Evolutionary conservation across 2,329 filamentous ascomycete genomes (phyloP).

Genomic region (Didymella glomerata): DNA sequence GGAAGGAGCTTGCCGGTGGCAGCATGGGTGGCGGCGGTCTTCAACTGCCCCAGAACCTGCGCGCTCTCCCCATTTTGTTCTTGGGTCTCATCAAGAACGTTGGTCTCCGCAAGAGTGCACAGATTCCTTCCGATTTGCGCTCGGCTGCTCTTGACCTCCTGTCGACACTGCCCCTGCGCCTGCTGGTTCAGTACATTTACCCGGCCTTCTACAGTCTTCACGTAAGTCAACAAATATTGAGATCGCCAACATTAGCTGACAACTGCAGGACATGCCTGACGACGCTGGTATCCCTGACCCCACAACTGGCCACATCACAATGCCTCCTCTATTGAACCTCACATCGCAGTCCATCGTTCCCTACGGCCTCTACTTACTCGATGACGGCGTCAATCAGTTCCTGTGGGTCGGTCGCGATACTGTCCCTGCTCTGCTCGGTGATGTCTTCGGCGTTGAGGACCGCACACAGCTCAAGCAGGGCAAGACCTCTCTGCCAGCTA

Average conservation of each 20-base stretch:
- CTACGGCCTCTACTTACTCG: conserved; percentile 93
- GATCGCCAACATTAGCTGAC: conserved; percentile 50
- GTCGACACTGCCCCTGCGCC: conserved; percentile 89
- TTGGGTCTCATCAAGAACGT: conserved; percentile 96
- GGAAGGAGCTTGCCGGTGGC: conserved; percentile 93
- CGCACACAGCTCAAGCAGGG: conserved; percentile 86
- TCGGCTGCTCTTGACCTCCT: conserved; percentile 91
- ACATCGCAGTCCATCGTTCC: conserved; percentile 87
- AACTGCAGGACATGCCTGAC: conserved; percentile 95
- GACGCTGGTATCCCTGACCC: conserved; percentile 85
- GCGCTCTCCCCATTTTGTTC: conserved; percentile 88
- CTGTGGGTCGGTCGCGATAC: conserved; percentile 94
- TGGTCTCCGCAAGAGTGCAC: conserved; percentile 51
- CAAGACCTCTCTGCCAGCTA: conserved; percentile 83
- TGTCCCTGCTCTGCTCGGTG: conserved; percentile 84
- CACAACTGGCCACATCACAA: conserved; percentile 84
- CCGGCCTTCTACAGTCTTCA: conserved; percentile 51
- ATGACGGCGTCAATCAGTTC: conserved; percentile 97
- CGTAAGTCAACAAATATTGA: conserved; percentile 20
- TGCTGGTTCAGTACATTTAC: conserved; percentile 89
- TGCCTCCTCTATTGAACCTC: conserved; percentile 85
- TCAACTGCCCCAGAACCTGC: conserved; percentile 92
- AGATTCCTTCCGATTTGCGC: conserved; percentile 71
- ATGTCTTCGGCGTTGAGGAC: conserved; percentile 90
- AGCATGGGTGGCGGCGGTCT: conserved; percentile 92